Evolutionary conservation across 352 stramenopile species (phyloP).

Genomic region (Pythium sukuiense): DNA sequence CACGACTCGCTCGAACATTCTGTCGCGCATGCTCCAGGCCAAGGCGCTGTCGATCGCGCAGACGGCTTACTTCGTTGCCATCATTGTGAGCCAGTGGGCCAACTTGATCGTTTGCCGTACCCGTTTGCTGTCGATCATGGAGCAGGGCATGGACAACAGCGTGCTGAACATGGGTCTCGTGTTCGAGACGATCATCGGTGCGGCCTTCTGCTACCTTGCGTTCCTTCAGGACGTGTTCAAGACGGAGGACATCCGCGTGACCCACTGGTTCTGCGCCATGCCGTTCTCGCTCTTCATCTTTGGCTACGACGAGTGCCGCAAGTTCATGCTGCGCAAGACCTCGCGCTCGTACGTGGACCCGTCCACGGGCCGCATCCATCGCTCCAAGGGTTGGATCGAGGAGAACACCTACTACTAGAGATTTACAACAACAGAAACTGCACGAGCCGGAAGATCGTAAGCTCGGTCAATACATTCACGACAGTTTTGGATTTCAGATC

Average conservation of each 20-base stretch:
- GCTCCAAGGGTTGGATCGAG: slow-evolving; percentile 70
- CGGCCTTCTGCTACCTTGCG: slow-evolving; percentile 71
- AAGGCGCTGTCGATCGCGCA: slow-evolving; percentile 77
- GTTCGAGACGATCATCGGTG: slow-evolving; percentile 82
- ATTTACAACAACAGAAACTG: neutral
- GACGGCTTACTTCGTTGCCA: slow-evolving; percentile 74
- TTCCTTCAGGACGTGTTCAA: slow-evolving; percentile 70
- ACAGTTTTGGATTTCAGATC: slow-evolving; percentile 4
- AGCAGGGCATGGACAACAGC: slow-evolving; percentile 87
- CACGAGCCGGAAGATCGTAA: neutral
- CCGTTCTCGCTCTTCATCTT: slow-evolving; percentile 85
- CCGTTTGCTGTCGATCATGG: slow-evolving; percentile 74
- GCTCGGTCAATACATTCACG: neutral
- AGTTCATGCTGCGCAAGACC: slow-evolving; percentile 81
- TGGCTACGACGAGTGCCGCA: slow-evolving; percentile 85
- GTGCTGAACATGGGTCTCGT: slow-evolving; percentile 88
- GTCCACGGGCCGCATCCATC: slow-evolving; percentile 53
- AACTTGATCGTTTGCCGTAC: slow-evolving; percentile 89
- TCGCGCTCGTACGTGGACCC: slow-evolving; percentile 54
- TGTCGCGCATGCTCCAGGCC: slow-evolving; percentile 70
- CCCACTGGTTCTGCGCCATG: slow-evolving; percentile 84
- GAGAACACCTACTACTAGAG: slow-evolving; percentile 82
- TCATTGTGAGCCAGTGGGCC: slow-evolving; percentile 84
- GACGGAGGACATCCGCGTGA: slow-evolving; percentile 72
- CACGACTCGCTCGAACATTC: slow-evolving; percentile 56